phyloP scores from a whole-genome alignment of 2,329 filamentous ascomycete species.

The Neophaeococcomyces mojaviensis region DNA sequence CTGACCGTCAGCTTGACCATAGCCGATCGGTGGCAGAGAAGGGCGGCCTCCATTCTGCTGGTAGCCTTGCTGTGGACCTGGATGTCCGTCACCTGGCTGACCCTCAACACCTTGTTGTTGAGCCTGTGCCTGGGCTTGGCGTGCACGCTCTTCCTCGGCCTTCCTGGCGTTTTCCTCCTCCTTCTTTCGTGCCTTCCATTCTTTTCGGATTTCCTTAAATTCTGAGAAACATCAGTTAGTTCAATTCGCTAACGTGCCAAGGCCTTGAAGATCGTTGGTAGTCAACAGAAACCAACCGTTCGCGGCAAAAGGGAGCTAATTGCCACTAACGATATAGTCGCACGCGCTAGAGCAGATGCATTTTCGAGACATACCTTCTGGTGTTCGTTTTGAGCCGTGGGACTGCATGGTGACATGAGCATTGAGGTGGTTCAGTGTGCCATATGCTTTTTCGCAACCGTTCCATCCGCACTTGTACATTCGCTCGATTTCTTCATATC shows the following conservation, averaged over 20 bases:
- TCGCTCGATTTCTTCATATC: slow-evolving; percentile 97
- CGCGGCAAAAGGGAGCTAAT: too few relatives aligned
- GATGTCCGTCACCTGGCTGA: slow-evolving; percentile 36
- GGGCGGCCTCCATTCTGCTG: slow-evolving; percentile 47
- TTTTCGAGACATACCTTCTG: slow-evolving; percentile 69
- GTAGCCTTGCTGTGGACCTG: slow-evolving; percentile 32
- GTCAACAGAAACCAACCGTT: too few relatives aligned
- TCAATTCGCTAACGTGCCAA: too few relatives aligned
- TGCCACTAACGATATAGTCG: too few relatives aligned
- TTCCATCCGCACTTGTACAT: slow-evolving; percentile 99
- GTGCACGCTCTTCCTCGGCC: slow-evolving; percentile 76
- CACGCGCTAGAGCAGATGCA: not conserved
- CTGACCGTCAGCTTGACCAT: slow-evolving; percentile 52
- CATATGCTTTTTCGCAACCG: slow-evolving; percentile 96
- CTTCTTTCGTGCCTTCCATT: slow-evolving; percentile 99
- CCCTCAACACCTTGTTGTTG: slow-evolving; percentile 41
- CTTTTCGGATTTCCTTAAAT: slow-evolving; percentile 98
- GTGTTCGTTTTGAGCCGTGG: slow-evolving; percentile 87
- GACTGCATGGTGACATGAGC: slow-evolving; percentile 99
- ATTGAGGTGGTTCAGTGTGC: slow-evolving; percentile 93
- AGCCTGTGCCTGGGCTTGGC: slow-evolving; percentile 42
- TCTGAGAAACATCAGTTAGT: slow-evolving; percentile 47
- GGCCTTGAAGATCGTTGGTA: too few relatives aligned
- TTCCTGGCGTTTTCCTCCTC: slow-evolving; percentile 88
- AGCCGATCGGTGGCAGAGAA: slow-evolving; percentile 69